Conservation (phyloP, 148 eudicot genomes). For the Rhododendron ovatum region DNA sequence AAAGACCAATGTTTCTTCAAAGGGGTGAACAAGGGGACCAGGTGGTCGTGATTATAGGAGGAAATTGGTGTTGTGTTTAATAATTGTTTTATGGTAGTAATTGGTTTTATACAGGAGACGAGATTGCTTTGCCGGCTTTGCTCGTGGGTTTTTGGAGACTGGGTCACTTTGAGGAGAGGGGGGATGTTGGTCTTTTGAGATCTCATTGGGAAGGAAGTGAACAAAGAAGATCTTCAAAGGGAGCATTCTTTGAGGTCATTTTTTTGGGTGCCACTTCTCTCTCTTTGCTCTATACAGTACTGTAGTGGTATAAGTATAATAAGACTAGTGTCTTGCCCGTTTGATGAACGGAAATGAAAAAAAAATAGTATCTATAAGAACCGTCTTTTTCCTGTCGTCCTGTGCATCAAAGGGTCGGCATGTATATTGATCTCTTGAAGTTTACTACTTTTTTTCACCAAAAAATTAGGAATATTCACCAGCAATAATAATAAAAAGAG, state of each 20-base stretch:
- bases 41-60: conserved; percentile 32
- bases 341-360: too few relatives aligned
- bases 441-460: too few relatives aligned
- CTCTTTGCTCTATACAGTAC: not conserved
- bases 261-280: conserved; percentile 4
- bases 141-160: conserved; percentile 98
- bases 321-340: too few relatives aligned
- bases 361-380: too few relatives aligned
- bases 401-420: too few relatives aligned
- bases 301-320: too few relatives aligned
- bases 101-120: conserved; percentile 6
- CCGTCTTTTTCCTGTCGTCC: too few relatives aligned
- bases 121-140: conserved; percentile 8
- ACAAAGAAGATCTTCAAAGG: conserved; percentile 16
- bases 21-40: conserved; percentile 38
- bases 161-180: conserved; percentile 52
- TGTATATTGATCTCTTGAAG: too few relatives aligned
- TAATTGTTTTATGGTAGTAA: not conserved
- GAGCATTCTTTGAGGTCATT: conserved; percentile 13
- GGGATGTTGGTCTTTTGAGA: conserved; percentile 96
- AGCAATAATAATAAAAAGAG: too few relatives aligned
- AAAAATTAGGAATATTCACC: too few relatives aligned
- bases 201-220: conserved; percentile 58
- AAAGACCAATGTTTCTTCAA: conserved; percentile 10
- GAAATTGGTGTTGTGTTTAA: conserved; percentile 22